phyloP scores from a whole-genome alignment of 2,329 filamentous ascomycete genomes.

The Pseudogymnoascus sp. region DNA sequence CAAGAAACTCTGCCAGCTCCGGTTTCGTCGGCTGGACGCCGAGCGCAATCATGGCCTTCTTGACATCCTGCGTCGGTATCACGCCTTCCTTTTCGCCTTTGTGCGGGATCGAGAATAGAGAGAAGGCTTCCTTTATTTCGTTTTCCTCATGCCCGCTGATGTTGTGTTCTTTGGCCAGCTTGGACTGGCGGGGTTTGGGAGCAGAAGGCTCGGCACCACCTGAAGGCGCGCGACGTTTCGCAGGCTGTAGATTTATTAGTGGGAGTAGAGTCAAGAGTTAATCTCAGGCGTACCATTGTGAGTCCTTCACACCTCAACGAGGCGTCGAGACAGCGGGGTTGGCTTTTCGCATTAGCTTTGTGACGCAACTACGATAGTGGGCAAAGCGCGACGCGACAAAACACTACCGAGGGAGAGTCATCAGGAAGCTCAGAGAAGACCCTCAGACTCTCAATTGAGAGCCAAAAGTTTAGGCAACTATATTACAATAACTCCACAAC shows the following conservation, averaged over 20 bases:
- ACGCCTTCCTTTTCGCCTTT: constrained; percentile 67
- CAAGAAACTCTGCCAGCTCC: constrained; percentile 70
- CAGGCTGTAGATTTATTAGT: constrained; percentile 13
- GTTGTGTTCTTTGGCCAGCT: constrained; percentile 87
- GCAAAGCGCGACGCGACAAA: not conserved
- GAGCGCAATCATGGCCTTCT: constrained; percentile 55
- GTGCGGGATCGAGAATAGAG: constrained; percentile 63
- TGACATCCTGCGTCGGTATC: constrained; percentile 55
- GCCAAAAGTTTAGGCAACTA: not conserved
- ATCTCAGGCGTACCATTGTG: not conserved
- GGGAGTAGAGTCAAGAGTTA: not conserved
- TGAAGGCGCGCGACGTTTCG: constrained; percentile 24
- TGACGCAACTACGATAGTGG: not conserved
- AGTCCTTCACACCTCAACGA: not conserved
- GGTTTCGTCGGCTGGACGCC: constrained; percentile 60
- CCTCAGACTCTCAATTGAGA: not conserved
- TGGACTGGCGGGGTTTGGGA: constrained; percentile 60
- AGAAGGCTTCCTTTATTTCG: constrained; percentile 87
- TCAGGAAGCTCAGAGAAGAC: not conserved
- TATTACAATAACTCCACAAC: not conserved
- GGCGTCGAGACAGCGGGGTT: not conserved
- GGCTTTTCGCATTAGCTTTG: constrained; percentile 2
- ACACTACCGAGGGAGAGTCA: not conserved
- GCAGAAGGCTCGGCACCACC: constrained; percentile 12
- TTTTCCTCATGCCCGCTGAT: constrained; percentile 76